Evolutionary conservation across 495 filamentous ascomycete genomes (phyloP).

Genomic region (Elasticomyces elasticus): DNA sequence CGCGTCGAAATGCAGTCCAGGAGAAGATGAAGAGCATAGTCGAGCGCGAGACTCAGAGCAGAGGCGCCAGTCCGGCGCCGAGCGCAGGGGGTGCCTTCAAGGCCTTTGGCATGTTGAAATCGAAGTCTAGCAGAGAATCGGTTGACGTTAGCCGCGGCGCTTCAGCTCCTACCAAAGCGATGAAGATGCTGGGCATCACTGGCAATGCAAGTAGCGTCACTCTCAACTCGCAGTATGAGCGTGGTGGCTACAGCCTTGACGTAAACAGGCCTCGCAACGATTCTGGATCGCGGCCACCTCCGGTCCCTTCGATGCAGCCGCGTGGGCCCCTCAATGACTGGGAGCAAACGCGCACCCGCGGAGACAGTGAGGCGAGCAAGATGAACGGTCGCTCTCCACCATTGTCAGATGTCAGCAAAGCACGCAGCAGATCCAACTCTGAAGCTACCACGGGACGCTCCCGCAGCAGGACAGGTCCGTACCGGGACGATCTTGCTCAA

Average conservation of each 20-base stretch:
- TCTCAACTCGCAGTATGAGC: slow-evolving; percentile 22
- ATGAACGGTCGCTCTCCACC: neutral
- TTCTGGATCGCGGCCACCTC: slow-evolving; percentile 4
- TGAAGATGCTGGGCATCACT: slow-evolving; percentile 60
- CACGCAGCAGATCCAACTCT: slow-evolving; percentile 30
- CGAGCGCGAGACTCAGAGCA: slow-evolving; percentile 47
- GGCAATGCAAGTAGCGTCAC: slow-evolving; percentile 40
- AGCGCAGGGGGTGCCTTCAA: slow-evolving; percentile 45
- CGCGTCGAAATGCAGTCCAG: slow-evolving; percentile 64
- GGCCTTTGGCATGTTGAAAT: slow-evolving; percentile 57
- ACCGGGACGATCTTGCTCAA: slow-evolving; percentile 34
- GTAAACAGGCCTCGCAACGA: slow-evolving; percentile 5
- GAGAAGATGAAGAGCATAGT: slow-evolving; percentile 68
- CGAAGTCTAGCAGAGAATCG: slow-evolving; percentile 55
- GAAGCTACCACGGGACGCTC: slow-evolving; percentile 31
- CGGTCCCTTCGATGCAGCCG: slow-evolving; percentile 7
- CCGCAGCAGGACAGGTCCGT: slow-evolving; percentile 29
- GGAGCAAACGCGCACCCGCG: slow-evolving; percentile 21
- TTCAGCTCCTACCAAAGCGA: slow-evolving; percentile 48
- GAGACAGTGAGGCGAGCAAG: slow-evolving; percentile 8
- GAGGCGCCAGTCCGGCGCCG: slow-evolving; percentile 31
- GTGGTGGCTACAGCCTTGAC: slow-evolving; percentile 18
- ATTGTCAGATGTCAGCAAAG: neutral
- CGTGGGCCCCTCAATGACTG: neutral
- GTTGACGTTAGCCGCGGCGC: slow-evolving; percentile 30